phyloP scores from a whole-genome alignment of 768 basidiomycete species.

The Scleroderma citrinum region DNA sequence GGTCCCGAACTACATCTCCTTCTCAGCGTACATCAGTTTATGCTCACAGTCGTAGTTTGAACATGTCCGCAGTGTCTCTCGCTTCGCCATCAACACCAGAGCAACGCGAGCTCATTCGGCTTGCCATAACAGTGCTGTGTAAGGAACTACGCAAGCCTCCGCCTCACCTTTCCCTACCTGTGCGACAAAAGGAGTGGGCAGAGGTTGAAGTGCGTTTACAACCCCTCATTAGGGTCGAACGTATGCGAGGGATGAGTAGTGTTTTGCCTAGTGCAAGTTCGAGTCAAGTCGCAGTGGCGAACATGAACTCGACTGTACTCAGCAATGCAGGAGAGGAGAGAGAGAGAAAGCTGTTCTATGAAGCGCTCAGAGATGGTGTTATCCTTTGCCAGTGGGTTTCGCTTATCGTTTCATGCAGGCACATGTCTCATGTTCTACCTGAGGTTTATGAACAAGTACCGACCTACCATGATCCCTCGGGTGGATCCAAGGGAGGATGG shows the following conservation, averaged over 20 bases:
- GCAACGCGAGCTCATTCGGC: constrained; percentile 62
- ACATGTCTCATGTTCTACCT: constrained; percentile 3
- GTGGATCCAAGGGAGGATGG: constrained; percentile 66
- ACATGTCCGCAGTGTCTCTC: constrained; percentile 55
- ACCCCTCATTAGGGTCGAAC: constrained; percentile 59
- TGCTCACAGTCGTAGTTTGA: constrained; percentile 50
- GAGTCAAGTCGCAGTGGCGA: constrained; percentile 31
- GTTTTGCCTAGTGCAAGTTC: constrained; percentile 35
- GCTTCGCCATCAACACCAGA: constrained; percentile 45
- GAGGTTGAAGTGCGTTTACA: constrained; percentile 67
- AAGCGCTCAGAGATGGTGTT: constrained; percentile 78
- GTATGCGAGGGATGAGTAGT: constrained; percentile 70
- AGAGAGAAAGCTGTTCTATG: constrained; percentile 66
- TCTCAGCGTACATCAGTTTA: constrained; percentile 37
- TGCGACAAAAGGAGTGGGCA: constrained; percentile 58
- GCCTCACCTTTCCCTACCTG: constrained; percentile 44
- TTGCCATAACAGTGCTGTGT: constrained; percentile 57
- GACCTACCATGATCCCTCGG: constrained; percentile 51
- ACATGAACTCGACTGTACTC: constrained; percentile 30
- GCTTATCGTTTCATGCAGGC: constrained; percentile 5
- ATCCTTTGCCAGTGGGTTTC: constrained; percentile 82
- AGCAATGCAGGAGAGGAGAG: constrained; percentile 63
- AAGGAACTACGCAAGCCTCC: constrained; percentile 62
- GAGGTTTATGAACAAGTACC: constrained; percentile 77
- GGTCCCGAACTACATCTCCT: constrained; percentile 41